A percentile compares a stretch with the other conserved stretches of the same genome.
These are phyloP conservation scores for Bjerkandera adusta DNA, from an alignment of 1,284 basidiomycete genomes.

Conservation along the genomic window DNA sequence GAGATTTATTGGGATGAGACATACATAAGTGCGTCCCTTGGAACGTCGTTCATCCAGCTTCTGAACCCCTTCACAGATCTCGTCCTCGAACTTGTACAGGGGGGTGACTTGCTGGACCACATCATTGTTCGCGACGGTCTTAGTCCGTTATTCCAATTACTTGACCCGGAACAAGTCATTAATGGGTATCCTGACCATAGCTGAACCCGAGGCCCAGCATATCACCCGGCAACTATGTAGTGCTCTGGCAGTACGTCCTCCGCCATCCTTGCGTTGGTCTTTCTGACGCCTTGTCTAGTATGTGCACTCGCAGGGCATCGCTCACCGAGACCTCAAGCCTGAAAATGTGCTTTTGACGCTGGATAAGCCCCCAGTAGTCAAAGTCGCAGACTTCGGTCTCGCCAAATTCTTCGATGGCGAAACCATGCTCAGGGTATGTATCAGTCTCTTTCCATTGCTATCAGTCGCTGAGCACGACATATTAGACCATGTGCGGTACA, in stretches of 20 bases:
- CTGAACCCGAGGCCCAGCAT: conserved; percentile 53
- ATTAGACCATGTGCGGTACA: conserved; percentile 83
- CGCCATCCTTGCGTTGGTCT: conserved; percentile 5
- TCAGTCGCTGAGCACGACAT: conserved; percentile 9
- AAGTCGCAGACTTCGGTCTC: conserved; percentile 92
- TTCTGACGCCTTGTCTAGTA: conserved; percentile 45
- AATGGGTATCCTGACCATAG: conserved; percentile 33
- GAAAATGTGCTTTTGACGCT: conserved; percentile 81
- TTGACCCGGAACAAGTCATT: conserved; percentile 4
- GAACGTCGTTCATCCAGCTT: background rate
- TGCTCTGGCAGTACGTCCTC: conserved; percentile 57
- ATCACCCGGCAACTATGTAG: conserved; percentile 76
- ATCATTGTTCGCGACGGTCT: conserved; percentile 62
- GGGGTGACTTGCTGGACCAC: conserved; percentile 86
- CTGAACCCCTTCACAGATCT: conserved; percentile 57
- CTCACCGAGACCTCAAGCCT: conserved; percentile 92
- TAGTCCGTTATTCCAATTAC: conserved; percentile 33
- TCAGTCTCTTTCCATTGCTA: background rate
- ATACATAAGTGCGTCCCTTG: conserved; percentile 56
- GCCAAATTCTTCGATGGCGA: conserved; percentile 82
- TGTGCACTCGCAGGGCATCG: conserved; percentile 71
- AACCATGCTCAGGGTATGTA: conserved; percentile 65
- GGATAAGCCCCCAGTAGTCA: conserved; percentile 62
- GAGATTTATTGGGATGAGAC: conserved; percentile 70
- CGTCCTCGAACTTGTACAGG: conserved; percentile 78